Percentiles rank a stretch among this genome's conserved stretches.
phyloP scores from a whole-genome alignment of 164 flowering plant species.

The Umbilicus rupestris region DNA sequence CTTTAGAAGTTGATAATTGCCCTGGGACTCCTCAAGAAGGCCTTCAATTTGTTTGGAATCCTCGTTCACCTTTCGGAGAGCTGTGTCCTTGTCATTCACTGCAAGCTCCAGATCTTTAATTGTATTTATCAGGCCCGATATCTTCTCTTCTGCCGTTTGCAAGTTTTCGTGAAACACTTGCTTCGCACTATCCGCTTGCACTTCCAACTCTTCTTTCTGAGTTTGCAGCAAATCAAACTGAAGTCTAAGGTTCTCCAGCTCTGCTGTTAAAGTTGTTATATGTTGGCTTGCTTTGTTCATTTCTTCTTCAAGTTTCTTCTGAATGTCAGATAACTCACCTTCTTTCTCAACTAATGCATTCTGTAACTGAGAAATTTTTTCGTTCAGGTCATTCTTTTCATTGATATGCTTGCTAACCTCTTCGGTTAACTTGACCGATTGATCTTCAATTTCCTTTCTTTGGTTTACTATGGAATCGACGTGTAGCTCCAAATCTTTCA shows the following conservation, averaged over 20 bases:
- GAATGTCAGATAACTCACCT: slow-evolving; percentile 23
- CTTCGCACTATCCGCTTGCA: slow-evolving; percentile 28
- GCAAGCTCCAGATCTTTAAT: slow-evolving; percentile 17
- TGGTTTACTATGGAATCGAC: slow-evolving; percentile 22
- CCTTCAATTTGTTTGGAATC: slow-evolving; percentile 27
- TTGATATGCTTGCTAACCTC: slow-evolving; percentile 23
- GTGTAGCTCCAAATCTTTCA: slow-evolving; percentile 21
- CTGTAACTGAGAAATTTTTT: slow-evolving; percentile 25
- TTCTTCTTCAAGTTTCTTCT: slow-evolving; percentile 18
- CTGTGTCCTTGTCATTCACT: slow-evolving; percentile 26
- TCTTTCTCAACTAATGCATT: slow-evolving; percentile 20
- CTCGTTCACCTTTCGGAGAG: slow-evolving; percentile 19
- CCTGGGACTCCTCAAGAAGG: slow-evolving; percentile 21
- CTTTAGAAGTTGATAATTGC: slow-evolving; percentile 25
- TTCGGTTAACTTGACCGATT: slow-evolving; percentile 13
- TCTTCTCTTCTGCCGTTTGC: slow-evolving; percentile 21
- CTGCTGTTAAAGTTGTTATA: slow-evolving; percentile 18
- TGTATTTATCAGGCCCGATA: slow-evolving; percentile 18
- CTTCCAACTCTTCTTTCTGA: slow-evolving; percentile 21
- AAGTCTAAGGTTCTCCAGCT: slow-evolving; percentile 19
- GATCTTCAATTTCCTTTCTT: slow-evolving; percentile 28
- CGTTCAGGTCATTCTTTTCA: slow-evolving; percentile 25
- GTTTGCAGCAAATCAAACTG: slow-evolving; percentile 24
- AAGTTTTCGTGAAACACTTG: slow-evolving; percentile 20
- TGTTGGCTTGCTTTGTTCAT: slow-evolving; percentile 19